Evolutionary conservation across 2,329 filamentous ascomycete genomes (phyloP), one percentile per base, ranked within the genome.

Genomic region (Leptographium procerum): DNA sequence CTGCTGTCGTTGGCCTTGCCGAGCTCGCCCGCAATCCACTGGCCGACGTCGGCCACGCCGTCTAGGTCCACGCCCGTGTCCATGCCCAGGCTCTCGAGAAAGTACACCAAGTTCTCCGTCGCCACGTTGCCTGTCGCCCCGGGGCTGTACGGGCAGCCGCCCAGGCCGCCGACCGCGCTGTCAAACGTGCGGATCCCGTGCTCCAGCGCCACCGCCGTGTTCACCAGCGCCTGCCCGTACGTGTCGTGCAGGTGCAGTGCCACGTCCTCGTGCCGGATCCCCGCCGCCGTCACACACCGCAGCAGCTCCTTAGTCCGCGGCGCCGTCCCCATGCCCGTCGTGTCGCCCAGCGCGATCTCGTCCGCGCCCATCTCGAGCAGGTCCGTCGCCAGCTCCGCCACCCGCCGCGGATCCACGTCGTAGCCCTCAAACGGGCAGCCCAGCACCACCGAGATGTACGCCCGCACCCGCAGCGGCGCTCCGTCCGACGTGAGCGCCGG

Each of bases 161-260:
- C 90, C 0, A 95, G 75, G 0, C 90, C 90, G 2, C 83, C 88
- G 1, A 95, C 87, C 57, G 87, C 88, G 63, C 82, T 83, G 67
- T 95, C 90, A 68, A 95, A 94, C 0, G 82, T 88, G 34, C 88
- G 75, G 47, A 95, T 81, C 0, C 90, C 90, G 64, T 88, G 83
- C 67, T 89, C 86, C 33, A 94, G 79, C 43, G 86, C 85, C 0
- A 91, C 84, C 13, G 88, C 84, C 6, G 85, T 86, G 68, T 95
- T 95, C 9, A 90, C 86, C n/a, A 92, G 75, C 1, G 89, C 89
- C 73, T 91, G 87, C 1, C 89, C 89, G 68, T 91, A 92, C 1
- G 90, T 95, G 67, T 95, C 89, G 70, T 95, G 90, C 66, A 95
- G 92, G 71, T 95, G 90, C 73, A 91, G 84, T 0, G 88, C 88